Conservation (phyloP, 768 basidiomycete genomes). For the Kwoniella bestiolae region DNA sequence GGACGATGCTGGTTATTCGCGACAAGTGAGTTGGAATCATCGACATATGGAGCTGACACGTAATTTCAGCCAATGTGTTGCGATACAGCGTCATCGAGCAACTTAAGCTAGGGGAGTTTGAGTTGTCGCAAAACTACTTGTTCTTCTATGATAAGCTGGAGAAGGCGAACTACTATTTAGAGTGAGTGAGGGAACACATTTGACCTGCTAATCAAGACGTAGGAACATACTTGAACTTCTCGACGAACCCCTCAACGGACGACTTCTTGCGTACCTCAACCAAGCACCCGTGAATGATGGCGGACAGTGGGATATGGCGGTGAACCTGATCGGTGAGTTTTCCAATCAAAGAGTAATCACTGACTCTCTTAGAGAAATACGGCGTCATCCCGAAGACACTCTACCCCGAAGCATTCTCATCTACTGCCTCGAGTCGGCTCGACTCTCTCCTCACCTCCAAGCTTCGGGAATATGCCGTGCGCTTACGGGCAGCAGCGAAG, state of each 20-base stretch:
- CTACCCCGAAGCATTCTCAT: slow-evolving; percentile 82
- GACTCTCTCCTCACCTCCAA: slow-evolving; percentile 84
- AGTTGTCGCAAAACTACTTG: slow-evolving; percentile 88
- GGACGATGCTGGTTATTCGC: slow-evolving; percentile 97
- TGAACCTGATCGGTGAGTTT: slow-evolving; percentile 67
- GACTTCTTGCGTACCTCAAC: slow-evolving; percentile 77
- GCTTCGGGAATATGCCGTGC: slow-evolving; percentile 85
- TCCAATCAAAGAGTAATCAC: not conserved
- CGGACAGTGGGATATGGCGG: slow-evolving; percentile 93
- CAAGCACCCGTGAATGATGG: slow-evolving; percentile 82
- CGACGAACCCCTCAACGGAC: slow-evolving; percentile 77
- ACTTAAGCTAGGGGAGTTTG: slow-evolving; percentile 82
- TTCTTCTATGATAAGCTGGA: slow-evolving; percentile 98
- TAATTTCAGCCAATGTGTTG: slow-evolving; percentile 61
- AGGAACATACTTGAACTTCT: slow-evolving; percentile 75
- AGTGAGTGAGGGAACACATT: slow-evolving; percentile 57
- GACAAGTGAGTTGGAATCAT: slow-evolving; percentile 67
- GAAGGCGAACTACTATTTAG: slow-evolving; percentile 88
- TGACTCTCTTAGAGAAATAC: slow-evolving; percentile 64
- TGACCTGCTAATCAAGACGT: not conserved
- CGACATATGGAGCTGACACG: not conserved
- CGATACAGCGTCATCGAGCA: slow-evolving; percentile 83
- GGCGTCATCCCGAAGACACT: slow-evolving; percentile 82
- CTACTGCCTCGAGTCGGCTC: slow-evolving; percentile 71
- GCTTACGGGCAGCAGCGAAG: slow-evolving; percentile 67